Evolutionary conservation across 208 protist species (phyloP).

Genomic region (Leishmania lainsoni): DNA sequence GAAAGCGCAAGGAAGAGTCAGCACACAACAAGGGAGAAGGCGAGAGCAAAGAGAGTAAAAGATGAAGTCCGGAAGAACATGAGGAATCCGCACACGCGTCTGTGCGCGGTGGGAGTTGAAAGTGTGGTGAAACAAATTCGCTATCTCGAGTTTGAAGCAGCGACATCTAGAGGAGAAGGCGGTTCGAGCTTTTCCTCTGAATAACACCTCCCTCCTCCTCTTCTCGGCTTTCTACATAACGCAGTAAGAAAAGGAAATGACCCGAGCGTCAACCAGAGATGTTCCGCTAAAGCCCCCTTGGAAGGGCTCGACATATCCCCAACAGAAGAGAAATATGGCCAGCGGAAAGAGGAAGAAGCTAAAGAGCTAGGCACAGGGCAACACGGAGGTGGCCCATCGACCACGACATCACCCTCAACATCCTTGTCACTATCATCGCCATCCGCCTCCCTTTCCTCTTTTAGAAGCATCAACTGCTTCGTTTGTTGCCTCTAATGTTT

Average conservation of each 20-base stretch:
- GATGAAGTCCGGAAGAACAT: background rate
- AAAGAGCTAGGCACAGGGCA: background rate
- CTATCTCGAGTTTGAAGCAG: background rate
- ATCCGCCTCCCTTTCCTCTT: background rate
- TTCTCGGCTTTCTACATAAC: background rate
- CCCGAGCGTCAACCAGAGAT: background rate
- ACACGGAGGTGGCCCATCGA: background rate
- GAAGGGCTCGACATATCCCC: background rate
- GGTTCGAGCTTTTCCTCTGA: background rate
- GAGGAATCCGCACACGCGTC: background rate
- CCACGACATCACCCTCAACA: background rate
- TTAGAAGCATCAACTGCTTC: background rate
- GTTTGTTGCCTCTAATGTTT: background rate
- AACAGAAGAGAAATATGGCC: background rate
- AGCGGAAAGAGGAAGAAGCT: background rate
- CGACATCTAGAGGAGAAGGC: background rate
- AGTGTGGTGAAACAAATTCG: background rate
- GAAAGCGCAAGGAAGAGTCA: background rate
- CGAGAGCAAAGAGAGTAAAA: background rate
- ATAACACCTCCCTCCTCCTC: background rate
- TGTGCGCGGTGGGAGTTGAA: background rate
- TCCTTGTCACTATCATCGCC: background rate
- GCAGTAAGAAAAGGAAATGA: background rate
- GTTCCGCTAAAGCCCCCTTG: background rate
- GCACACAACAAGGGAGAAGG: background rate